Percentiles rank a stretch among this genome's conserved stretches.
Conservation (phyloP, 176 grass and related monocot species). For the Triticum turgidum region DNA sequence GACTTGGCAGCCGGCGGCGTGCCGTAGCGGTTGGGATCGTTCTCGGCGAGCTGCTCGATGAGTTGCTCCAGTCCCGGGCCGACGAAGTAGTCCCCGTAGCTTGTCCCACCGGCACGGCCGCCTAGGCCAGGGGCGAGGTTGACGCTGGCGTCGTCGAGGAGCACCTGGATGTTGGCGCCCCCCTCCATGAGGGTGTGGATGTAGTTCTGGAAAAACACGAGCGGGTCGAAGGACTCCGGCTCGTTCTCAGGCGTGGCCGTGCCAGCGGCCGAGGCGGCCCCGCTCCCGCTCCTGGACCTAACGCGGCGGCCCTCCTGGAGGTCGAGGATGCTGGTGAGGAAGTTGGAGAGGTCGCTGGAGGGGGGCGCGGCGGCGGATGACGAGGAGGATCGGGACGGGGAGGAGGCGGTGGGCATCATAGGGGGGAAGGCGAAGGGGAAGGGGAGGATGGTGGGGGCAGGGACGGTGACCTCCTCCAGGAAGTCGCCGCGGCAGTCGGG, state of each 20-base stretch:
- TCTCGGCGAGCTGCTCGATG: slow-evolving; percentile 93
- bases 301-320: slow-evolving; percentile 9
- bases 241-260: slow-evolving; percentile 54
- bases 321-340: slow-evolving; percentile 47
- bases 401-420: slow-evolving; percentile 27
- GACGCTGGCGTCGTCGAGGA: slow-evolving; percentile 57
- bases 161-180: slow-evolving; percentile 78
- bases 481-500: slow-evolving; percentile 84
- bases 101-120: slow-evolving; percentile 57
- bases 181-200: slow-evolving; percentile 63
- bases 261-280: slow-evolving; percentile 25
- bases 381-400: slow-evolving; percentile 43
- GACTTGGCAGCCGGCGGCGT: slow-evolving; percentile 84
- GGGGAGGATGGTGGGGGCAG: slow-evolving; percentile 65
- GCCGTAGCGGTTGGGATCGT: slow-evolving; percentile 90
- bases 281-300: slow-evolving; percentile 27
- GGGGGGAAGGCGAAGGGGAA: slow-evolving; percentile 43
- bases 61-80: slow-evolving; percentile 90
- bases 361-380: slow-evolving; percentile 38
- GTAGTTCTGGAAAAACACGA: slow-evolving; percentile 71
- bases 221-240: slow-evolving; percentile 60
- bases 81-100: slow-evolving; percentile 88
- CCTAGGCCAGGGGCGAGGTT: slow-evolving; percentile 42
- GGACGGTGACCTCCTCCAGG: slow-evolving; percentile 78
- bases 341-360: slow-evolving; percentile 37